Evolutionary conservation across 2,329 filamentous ascomycete species (phyloP).

Genomic region (Trichoderma koningii): DNA sequence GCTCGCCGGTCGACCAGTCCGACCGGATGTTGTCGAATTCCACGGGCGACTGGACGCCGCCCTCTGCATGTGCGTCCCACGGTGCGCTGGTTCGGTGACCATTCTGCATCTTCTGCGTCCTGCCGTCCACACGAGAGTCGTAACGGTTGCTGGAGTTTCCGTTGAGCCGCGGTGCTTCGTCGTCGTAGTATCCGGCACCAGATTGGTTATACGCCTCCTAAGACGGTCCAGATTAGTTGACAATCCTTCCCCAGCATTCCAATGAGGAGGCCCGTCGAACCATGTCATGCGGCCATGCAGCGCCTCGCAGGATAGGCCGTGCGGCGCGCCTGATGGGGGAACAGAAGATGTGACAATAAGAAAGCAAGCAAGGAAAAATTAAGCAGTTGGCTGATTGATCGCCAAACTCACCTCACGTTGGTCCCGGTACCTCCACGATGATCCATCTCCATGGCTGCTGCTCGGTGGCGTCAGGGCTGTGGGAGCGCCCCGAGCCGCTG

Average conservation of each 20-base stretch:
- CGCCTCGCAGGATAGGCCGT: not conserved
- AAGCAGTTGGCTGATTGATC: too few species aligned
- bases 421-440: slow-evolving; percentile 46
- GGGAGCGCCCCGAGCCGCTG: slow-evolving; percentile 51
- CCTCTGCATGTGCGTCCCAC: slow-evolving; percentile 34
- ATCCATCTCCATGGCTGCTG: slow-evolving; percentile 52
- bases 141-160: slow-evolving; percentile 34
- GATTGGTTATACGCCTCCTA: slow-evolving; percentile 25
- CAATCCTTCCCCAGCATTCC: slow-evolving; percentile 1
- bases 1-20: slow-evolving; percentile 29
- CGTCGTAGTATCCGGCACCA: slow-evolving; percentile 42
- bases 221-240: not conserved
- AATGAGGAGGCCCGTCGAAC: not conserved
- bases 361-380: not conserved
- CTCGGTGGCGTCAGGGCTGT: slow-evolving; percentile 52
- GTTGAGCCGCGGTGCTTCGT: slow-evolving; percentile 48
- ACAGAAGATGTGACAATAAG: not conserved
- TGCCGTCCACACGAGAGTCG: slow-evolving; percentile 35
- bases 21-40: slow-evolving; percentile 34
- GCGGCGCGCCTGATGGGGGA: not conserved
- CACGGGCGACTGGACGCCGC: slow-evolving; percentile 31
- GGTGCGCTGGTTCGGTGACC: slow-evolving; percentile 38
- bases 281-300: slow-evolving; percentile 14
- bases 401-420: slow-evolving; percentile 18
- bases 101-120: slow-evolving; percentile 41